Conservation (phyloP, 306 rosid genomes). For the Rosa chinensis region DNA sequence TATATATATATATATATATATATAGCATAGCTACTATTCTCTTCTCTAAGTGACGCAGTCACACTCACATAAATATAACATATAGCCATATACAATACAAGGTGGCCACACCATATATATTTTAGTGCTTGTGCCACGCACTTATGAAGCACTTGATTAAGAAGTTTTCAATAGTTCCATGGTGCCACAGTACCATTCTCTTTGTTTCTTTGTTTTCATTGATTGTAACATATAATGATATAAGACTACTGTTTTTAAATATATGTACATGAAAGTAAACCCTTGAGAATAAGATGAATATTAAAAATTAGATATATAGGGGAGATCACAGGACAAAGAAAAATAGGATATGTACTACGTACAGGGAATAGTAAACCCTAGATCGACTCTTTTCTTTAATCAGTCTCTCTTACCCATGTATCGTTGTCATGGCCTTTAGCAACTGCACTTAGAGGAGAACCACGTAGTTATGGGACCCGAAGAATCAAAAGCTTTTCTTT, state of each 20-base stretch:
- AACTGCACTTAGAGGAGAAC: conserved; percentile 22
- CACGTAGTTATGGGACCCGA: conserved; percentile 34
- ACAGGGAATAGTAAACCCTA: conserved; percentile 3
- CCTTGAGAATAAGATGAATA: neutral
- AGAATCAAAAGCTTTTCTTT: conserved; percentile 30
- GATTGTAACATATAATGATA: neutral
- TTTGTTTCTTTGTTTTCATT: neutral
- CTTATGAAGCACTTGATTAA: conserved; percentile 13
- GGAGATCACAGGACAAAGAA: neutral
- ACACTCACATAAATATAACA: conserved; percentile 9
- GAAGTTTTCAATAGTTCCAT: neutral
- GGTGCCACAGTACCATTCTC: neutral
- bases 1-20: neutral
- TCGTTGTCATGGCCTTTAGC: conserved; percentile 22
- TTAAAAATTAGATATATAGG: neutral
- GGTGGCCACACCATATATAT: conserved; percentile 6
- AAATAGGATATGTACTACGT: neutral
- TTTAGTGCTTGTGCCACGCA: conserved; percentile 23
- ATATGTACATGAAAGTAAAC: neutral
- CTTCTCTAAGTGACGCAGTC: conserved; percentile 31
- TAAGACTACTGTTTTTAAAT: neutral
- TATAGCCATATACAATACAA: neutral
- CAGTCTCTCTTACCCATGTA: neutral
- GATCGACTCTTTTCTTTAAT: neutral
- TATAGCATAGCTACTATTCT: conserved; percentile 21